These are phyloP conservation scores for Trypanosoma melophagium DNA, from an alignment of 208 protist genomes.

Conservation along the genomic window DNA sequence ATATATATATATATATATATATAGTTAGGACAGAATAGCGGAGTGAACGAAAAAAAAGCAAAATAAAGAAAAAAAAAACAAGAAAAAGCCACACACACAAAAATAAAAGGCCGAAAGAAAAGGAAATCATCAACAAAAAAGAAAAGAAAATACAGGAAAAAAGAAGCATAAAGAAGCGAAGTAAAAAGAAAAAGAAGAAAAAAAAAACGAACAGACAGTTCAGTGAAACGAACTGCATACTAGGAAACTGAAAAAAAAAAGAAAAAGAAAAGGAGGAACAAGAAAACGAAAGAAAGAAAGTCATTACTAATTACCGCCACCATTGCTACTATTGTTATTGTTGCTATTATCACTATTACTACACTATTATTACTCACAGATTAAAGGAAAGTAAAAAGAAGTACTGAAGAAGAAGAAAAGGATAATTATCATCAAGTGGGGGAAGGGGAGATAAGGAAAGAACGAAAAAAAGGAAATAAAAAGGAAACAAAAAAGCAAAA, in stretches of 20 bases:
- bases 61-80: neutral
- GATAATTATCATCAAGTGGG: neutral
- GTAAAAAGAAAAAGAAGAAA: conserved; percentile 10
- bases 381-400: conserved; percentile 1
- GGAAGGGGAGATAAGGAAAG: neutral
- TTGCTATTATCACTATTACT: no score
- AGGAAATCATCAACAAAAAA: neutral
- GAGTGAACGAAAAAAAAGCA: neutral
- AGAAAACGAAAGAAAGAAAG: neutral
- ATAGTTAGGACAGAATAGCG: neutral
- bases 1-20: neutral
- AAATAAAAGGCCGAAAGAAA: neutral
- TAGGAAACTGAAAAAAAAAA: neutral
- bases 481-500: neutral
- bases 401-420: neutral
- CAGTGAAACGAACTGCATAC: neutral
- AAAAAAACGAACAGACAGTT: neutral
- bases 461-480: neutral
- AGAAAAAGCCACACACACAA: neutral
- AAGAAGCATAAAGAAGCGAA: neutral
- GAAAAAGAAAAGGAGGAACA: neutral
- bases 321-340: no score
- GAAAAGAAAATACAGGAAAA: neutral
- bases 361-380: neutral
- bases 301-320: no score